phyloP scores from a whole-genome alignment of 1,284 basidiomycete species.

The Meira nashicola region DNA sequence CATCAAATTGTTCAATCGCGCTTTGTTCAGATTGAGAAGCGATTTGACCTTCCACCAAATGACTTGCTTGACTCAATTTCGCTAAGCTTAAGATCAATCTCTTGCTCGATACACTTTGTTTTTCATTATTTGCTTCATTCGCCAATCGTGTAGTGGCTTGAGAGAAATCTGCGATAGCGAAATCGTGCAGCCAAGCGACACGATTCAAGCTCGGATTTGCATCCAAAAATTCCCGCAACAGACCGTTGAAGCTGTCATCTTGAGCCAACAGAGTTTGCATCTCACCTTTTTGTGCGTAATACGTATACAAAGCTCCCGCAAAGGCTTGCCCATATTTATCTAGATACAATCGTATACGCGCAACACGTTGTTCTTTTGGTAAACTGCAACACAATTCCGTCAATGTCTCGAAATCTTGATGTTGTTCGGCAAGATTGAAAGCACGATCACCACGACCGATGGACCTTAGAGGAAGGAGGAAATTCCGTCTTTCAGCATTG shows the following conservation, averaged over 20 bases:
- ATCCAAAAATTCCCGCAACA: slow-evolving; percentile 72
- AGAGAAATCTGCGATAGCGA: slow-evolving; percentile 67
- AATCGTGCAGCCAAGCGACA: slow-evolving; percentile 80
- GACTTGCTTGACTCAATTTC: slow-evolving; percentile 75
- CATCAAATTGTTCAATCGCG: slow-evolving; percentile 55
- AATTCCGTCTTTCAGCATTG: slow-evolving; percentile 64
- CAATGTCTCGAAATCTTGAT: slow-evolving; percentile 75
- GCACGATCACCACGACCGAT: slow-evolving; percentile 67
- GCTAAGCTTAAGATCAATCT: slow-evolving; percentile 85
- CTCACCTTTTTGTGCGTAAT: slow-evolving; percentile 58
- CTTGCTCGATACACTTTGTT: slow-evolving; percentile 53
- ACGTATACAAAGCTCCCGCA: slow-evolving; percentile 78
- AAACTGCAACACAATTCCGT: slow-evolving; percentile 71
- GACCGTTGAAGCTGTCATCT: slow-evolving; percentile 61
- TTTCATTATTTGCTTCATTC: slow-evolving; percentile 61
- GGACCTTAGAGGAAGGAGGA: slow-evolving; percentile 70
- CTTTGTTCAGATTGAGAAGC: slow-evolving; percentile 32
- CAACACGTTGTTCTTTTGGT: slow-evolving; percentile 36
- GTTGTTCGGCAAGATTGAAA: slow-evolving; percentile 75
- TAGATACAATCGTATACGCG: slow-evolving; percentile 64
- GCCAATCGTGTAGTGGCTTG: slow-evolving; percentile 64
- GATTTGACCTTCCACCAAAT: slow-evolving; percentile 20
- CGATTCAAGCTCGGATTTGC: slow-evolving; percentile 61
- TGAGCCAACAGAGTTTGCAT: slow-evolving; percentile 73
- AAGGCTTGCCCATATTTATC: slow-evolving; percentile 77